Evolutionary conservation across 2,329 filamentous ascomycete species (phyloP).

Genomic region (Acarospora socialis): DNA sequence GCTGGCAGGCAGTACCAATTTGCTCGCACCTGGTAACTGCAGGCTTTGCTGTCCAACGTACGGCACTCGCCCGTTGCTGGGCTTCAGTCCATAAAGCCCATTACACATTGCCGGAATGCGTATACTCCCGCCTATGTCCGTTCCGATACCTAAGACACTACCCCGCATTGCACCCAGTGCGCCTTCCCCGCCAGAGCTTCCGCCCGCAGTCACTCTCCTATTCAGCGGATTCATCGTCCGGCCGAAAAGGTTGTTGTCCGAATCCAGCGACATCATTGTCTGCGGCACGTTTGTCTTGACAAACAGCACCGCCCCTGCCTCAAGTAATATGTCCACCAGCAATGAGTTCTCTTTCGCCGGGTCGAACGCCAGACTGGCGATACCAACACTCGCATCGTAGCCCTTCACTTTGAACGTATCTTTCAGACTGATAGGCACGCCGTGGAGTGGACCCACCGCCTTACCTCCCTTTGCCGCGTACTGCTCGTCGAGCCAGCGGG

Average conservation of each 20-base stretch:
- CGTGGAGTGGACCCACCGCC: constrained; percentile 42
- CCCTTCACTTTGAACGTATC: constrained; percentile 29
- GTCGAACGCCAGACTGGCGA: constrained; percentile 46
- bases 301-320: constrained; percentile 50
- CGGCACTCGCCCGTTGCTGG: constrained; percentile 33
- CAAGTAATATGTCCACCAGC: constrained; percentile 43
- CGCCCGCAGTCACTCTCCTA: constrained; percentile 38
- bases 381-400: constrained; percentile 40
- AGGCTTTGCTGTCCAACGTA: too few species aligned
- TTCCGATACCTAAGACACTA: constrained; percentile 45
- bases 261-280: constrained; percentile 41
- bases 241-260: constrained; percentile 47
- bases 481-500: constrained; percentile 34
- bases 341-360: constrained; percentile 42
- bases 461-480: constrained; percentile 12
- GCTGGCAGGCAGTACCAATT: too few species aligned
- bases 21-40: too few species aligned
- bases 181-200: constrained; percentile 52
- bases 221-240: constrained; percentile 51
- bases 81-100: too few species aligned
- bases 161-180: constrained; percentile 45
- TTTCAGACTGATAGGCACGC: constrained; percentile 42
- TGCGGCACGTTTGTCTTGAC: constrained; percentile 57
- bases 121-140: constrained; percentile 49
- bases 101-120: too few species aligned